Evolutionary conservation across 2,329 filamentous ascomycete species (phyloP).

Genomic region (Scedosporium apiospermum): DNA sequence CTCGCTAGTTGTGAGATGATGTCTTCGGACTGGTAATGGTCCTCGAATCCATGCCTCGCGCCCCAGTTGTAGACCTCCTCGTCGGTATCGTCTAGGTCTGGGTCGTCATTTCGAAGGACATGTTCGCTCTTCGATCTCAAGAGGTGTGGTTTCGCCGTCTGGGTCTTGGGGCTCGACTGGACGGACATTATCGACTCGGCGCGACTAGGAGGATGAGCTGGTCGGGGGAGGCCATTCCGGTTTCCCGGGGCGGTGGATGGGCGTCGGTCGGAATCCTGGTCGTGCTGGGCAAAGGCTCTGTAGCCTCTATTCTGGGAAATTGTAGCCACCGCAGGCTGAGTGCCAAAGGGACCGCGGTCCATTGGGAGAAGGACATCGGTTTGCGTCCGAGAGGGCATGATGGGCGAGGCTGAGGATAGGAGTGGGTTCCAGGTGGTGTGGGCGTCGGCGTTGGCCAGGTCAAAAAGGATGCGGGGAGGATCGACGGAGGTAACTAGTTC

Average conservation of each 20-base stretch:
- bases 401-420: not conserved
- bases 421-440: not conserved
- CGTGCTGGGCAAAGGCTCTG: constrained; percentile 13
- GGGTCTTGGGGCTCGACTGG: constrained; percentile 14
- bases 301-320: constrained; percentile 7
- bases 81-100: constrained; percentile 30
- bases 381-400: constrained; percentile 1
- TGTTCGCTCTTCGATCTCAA: constrained; percentile 49
- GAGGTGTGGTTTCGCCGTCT: constrained; percentile 38
- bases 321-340: constrained; percentile 2
- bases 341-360: not conserved
- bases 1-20: constrained; percentile 77
- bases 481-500: not conserved
- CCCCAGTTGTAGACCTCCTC: constrained; percentile 44
- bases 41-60: constrained; percentile 79
- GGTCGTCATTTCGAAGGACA: constrained; percentile 28
- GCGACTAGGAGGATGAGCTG: constrained; percentile 22
- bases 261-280: constrained; percentile 19
- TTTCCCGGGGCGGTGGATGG: constrained; percentile 37
- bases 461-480: not conserved
- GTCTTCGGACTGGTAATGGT: constrained; percentile 84
- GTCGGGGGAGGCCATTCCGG: constrained; percentile 22
- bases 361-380: not conserved
- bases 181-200: constrained; percentile 9
- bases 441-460: not conserved